Evolutionary conservation across 139 green algal species (phyloP).

Genomic region (Chlamydomonas schloesseri): DNA sequence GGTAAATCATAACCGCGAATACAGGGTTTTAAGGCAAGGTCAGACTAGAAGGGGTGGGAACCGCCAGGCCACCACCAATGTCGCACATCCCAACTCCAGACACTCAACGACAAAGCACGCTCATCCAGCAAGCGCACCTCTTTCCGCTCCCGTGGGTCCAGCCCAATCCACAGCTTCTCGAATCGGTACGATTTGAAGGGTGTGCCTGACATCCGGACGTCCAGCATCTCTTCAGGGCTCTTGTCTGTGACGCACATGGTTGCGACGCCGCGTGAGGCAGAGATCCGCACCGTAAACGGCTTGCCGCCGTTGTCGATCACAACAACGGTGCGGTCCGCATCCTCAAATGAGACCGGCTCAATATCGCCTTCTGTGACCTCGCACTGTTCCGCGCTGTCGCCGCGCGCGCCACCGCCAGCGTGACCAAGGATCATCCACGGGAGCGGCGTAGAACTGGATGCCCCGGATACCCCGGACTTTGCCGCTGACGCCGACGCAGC

Average conservation of each 20-base stretch:
- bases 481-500: too few relatives aligned
- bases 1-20: too few relatives aligned
- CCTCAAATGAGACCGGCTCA: neutral
- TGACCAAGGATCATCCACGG: too few relatives aligned
- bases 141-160: neutral
- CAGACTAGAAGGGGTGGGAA: too few relatives aligned
- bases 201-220: neutral
- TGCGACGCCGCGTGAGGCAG: neutral
- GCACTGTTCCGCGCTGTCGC: too few relatives aligned
- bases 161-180: neutral
- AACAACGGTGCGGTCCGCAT: neutral
- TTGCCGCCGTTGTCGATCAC: conserved; percentile 18
- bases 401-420: too few relatives aligned
- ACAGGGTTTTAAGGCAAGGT: too few relatives aligned
- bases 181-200: neutral
- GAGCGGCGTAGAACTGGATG: too few relatives aligned
- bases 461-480: too few relatives aligned
- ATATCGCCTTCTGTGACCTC: neutral
- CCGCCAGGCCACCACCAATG: neutral
- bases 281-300: conserved; percentile 4
- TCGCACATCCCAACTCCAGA: neutral
- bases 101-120: too few relatives aligned
- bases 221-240: too few relatives aligned
- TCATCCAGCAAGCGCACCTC: too few relatives aligned
- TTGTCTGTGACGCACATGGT: neutral